Percentiles rank a stretch among this genome's conserved stretches.
Conservation (phyloP, 805 yeast species). For the Metschnikowia hibisci region DNA sequence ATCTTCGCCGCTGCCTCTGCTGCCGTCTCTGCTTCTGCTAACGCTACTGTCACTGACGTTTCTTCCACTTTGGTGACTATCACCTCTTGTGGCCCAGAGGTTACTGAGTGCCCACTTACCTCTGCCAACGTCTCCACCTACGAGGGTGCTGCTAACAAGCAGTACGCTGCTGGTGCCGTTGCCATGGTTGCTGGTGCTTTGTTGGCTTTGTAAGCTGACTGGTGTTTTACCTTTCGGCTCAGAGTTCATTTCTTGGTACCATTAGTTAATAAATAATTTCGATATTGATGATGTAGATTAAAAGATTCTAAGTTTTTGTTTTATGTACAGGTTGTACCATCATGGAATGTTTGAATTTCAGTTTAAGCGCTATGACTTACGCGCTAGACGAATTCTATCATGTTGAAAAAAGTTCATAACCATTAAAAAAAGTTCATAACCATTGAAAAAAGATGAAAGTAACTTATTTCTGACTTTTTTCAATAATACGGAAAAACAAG, state of each 20-base stretch:
- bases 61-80: conserved; percentile 19
- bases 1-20: conserved; percentile 20
- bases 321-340: too few relatives aligned
- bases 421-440: too few relatives aligned
- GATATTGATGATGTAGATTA: too few relatives aligned
- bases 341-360: too few relatives aligned
- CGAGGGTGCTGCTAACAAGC: conserved; percentile 21
- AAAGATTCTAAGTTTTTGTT: too few relatives aligned
- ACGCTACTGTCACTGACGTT: conserved; percentile 14
- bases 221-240: background rate
- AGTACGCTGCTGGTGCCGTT: conserved; percentile 28
- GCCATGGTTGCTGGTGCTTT: conserved; percentile 24
- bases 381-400: too few relatives aligned
- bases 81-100: conserved; percentile 20
- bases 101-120: conserved; percentile 20
- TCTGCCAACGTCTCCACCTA: conserved; percentile 16
- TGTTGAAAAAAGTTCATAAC: too few relatives aligned
- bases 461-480: too few relatives aligned
- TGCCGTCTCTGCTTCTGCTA: conserved; percentile 17
- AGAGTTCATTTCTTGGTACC: conserved; percentile 15
- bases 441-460: too few relatives aligned
- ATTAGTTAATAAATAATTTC: conserved; percentile 12
- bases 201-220: conserved; percentile 28
- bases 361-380: too few relatives aligned
- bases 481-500: too few relatives aligned